Base-by-base conservation (phyloP, 805 yeast genomes). In the Torulaspora quercuum region DNA sequence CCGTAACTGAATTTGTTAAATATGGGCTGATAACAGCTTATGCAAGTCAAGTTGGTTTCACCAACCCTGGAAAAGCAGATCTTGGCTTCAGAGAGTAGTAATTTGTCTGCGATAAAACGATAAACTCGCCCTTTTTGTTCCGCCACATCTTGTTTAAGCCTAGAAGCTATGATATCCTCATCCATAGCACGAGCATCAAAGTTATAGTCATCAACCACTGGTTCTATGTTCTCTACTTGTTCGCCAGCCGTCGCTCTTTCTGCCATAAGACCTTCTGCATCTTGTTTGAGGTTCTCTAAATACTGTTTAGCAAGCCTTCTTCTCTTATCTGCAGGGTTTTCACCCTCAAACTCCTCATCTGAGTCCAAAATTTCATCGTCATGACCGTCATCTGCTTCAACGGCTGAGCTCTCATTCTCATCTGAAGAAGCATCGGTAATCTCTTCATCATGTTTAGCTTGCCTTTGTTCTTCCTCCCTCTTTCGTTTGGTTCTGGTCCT, bases 301-400 rank as follows among this genome's bases (percentile, higher is more conserved):
- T 92, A 92, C 61, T 89, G 92, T 61, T 88, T 88, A 11, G 97
- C 97, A 42, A 92, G 70, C 55, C 97, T 71, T 64, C 98, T 76
- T 63, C 98, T 77, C 63, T 86, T 88, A 55, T 92, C 98, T 0
- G 95, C 94, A 6, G 89, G 94, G 31, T 77, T 76, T 61, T 90
- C 97, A 11, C 70, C 72, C 10, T 68, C 76, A 46, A 78, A 76
- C 49, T 82, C 94, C 48, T 80, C 92, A 20, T 82, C 90, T 9
- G 82, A 78, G 10, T 73, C 76, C 14, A 73, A 44, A n/a, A 65
- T 68, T 15, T 66, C 71, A 7, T 43, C 59, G 25, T 67, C 73
- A 14, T 61, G 68, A 7, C 58, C 64, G 3, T 49, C 66, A 7
- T 55, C 66, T 2, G 45, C 60, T 1, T 59, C 53, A 8, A 59